A percentile compares a stretch with the other conserved stretches of the same genome.
phyloP scores from a whole-genome alignment of 2,329 filamentous ascomycete genomes.

The Pseudocercospora macadamiae region DNA sequence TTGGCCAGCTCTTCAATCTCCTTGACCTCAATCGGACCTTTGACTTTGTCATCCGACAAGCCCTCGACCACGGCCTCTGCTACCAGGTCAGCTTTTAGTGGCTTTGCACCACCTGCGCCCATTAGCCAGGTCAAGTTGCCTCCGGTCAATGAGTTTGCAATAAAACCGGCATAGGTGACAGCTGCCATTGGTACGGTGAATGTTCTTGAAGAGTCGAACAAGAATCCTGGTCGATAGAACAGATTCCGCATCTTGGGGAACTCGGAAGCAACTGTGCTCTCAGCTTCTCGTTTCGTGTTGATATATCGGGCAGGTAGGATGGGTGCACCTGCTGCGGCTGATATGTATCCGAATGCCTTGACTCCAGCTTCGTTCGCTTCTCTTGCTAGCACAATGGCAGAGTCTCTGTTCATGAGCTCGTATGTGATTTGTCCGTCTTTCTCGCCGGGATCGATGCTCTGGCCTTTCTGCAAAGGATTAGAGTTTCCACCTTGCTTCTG shows the following conservation, averaged over 20 bases:
- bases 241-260: conserved; percentile 77
- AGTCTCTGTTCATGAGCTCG: conserved; percentile 95
- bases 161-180: conserved; percentile 70
- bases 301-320: conserved; percentile 86
- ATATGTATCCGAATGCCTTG: conserved; percentile 80
- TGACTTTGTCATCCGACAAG: conserved; percentile 70
- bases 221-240: conserved; percentile 82
- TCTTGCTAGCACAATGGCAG: conserved; percentile 78
- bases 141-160: conserved; percentile 77
- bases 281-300: conserved; percentile 87
- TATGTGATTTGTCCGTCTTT: conserved; percentile 82
- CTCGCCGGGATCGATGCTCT: conserved; percentile 66
- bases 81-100: conserved; percentile 82
- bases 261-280: conserved; percentile 70
- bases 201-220: conserved; percentile 82
- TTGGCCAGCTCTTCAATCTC: conserved; percentile 81
- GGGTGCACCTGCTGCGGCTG: conserved; percentile 82
- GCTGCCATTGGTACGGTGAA: conserved; percentile 86
- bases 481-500: conserved; percentile 60
- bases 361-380: conserved; percentile 69
- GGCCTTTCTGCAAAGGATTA: conserved; percentile 70
- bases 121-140: conserved; percentile 75
- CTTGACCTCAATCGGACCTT: conserved; percentile 75
- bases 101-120: conserved; percentile 82
- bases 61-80: conserved; percentile 90